Conservation (phyloP, 306 rosid species). For the Acacia crassicarpa region DNA sequence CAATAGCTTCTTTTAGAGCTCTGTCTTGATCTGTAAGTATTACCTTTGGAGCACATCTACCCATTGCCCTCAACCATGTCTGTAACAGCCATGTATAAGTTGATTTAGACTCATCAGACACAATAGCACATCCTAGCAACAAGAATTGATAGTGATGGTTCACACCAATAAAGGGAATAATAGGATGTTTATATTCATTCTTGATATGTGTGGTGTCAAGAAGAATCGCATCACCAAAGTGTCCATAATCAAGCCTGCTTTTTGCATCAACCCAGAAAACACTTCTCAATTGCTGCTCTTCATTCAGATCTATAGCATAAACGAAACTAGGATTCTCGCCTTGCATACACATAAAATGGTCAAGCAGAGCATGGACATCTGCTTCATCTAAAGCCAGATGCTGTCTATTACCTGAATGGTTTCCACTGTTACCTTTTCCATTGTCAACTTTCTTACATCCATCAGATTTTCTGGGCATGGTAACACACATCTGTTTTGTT, state of each 20-base stretch:
- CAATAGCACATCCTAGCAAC: conserved; percentile 75
- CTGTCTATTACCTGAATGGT: conserved; percentile 52
- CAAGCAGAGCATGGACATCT: conserved; percentile 57
- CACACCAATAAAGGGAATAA: conserved; percentile 71
- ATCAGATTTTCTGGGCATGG: conserved; percentile 71
- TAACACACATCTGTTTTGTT: conserved; percentile 63
- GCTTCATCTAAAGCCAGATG: conserved; percentile 53
- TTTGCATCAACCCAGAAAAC: conserved; percentile 82
- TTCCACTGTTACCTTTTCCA: conserved; percentile 1
- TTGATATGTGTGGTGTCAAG: conserved; percentile 66
- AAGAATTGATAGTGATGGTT: conserved; percentile 74
- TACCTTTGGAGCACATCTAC: conserved; percentile 64
- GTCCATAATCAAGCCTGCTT: conserved; percentile 66
- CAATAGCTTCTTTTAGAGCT: conserved; percentile 49
- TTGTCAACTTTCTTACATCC: conserved; percentile 67
- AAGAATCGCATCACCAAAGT: conserved; percentile 63
- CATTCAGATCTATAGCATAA: conserved; percentile 60
- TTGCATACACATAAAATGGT: conserved; percentile 60
- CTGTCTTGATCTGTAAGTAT: conserved; percentile 63
- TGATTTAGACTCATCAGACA: conserved; percentile 55
- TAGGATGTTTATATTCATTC: conserved; percentile 68
- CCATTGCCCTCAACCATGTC: conserved; percentile 76
- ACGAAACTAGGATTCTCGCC: conserved; percentile 60
- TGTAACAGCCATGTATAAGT: conserved; percentile 64
- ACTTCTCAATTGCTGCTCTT: conserved; percentile 57